These are phyloP conservation scores for Vigna angularis DNA, from an alignment of 306 rosid genomes.

Conservation along the genomic window DNA sequence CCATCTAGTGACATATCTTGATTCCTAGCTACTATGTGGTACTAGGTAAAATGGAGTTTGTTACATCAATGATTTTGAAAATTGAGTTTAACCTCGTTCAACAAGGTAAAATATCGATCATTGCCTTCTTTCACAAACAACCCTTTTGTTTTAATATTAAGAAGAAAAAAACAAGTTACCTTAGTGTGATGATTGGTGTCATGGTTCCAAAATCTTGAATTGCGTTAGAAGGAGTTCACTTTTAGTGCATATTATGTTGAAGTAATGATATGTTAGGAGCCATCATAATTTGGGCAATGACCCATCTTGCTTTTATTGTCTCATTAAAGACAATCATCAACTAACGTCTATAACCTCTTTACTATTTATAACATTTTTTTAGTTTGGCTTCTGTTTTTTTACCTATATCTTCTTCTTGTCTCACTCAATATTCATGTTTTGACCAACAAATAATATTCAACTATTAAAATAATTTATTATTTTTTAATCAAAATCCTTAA, in stretches of 20 bases:
- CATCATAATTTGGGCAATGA: slow-evolving; percentile 33
- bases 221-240: slow-evolving; percentile 46
- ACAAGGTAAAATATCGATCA: slow-evolving; percentile 20
- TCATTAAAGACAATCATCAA: slow-evolving; percentile 18
- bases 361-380: neutral
- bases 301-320: slow-evolving; percentile 32
- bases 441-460: neutral
- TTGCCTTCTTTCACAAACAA: neutral
- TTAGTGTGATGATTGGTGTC: slow-evolving; percentile 34
- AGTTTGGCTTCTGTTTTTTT: neutral
- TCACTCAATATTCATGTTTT: slow-evolving; percentile 26
- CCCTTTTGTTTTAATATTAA: neutral
- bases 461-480: neutral
- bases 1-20: slow-evolving; percentile 24
- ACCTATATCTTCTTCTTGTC: neutral
- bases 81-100: slow-evolving; percentile 32
- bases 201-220: slow-evolving; percentile 47
- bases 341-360: neutral
- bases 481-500: neutral
- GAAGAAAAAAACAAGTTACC: neutral
- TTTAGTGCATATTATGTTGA: slow-evolving; percentile 46
- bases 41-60: neutral
- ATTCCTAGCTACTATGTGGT: neutral
- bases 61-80: slow-evolving; percentile 33
- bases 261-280: slow-evolving; percentile 41